A percentile compares a stretch with the other conserved stretches of the same genome.
Conservation (phyloP, 2,329 filamentous ascomycete species). For the Nigrospora oryzae region DNA sequence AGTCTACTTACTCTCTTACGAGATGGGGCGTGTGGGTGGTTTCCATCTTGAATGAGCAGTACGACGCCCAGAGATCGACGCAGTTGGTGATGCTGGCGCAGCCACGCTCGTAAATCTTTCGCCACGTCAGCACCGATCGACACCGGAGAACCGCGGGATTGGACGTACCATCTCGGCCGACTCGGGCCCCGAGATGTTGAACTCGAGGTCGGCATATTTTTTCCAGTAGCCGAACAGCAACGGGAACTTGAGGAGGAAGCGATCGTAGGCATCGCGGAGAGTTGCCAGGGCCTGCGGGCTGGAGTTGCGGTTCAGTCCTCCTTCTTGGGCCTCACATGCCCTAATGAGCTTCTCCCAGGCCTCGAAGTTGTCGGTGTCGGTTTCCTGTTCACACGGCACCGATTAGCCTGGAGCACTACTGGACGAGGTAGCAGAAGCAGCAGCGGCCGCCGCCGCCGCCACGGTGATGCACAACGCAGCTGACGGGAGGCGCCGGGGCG, state of each 20-base stretch:
- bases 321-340: constrained; percentile 76
- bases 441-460: not conserved
- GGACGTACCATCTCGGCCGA: constrained; percentile 80
- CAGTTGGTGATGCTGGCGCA: constrained; percentile 89
- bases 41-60: constrained; percentile 96
- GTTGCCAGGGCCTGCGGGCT: constrained; percentile 87
- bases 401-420: constrained; percentile 3
- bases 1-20: constrained; percentile 97
- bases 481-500: not conserved
- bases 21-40: constrained; percentile 90
- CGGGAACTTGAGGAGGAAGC: constrained; percentile 89
- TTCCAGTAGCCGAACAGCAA: constrained; percentile 99
- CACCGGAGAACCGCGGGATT: not conserved
- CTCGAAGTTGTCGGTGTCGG: constrained; percentile 85
- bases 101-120: constrained; percentile 85
- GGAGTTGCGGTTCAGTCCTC: constrained; percentile 91
- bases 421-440: constrained; percentile 2
- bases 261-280: constrained; percentile 81
- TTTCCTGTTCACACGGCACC: constrained; percentile 31
- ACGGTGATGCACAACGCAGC: constrained; percentile 12
- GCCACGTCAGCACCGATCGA: constrained; percentile 14
- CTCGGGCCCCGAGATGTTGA: constrained; percentile 93
- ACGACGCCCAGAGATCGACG: constrained; percentile 94
- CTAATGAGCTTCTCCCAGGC: constrained; percentile 89
- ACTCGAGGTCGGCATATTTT: constrained; percentile 96